Evolutionary conservation across 148 eudicot species (phyloP), one percentile per base, ranked within the genome.

Genomic region (Nepenthes gracilis): DNA sequence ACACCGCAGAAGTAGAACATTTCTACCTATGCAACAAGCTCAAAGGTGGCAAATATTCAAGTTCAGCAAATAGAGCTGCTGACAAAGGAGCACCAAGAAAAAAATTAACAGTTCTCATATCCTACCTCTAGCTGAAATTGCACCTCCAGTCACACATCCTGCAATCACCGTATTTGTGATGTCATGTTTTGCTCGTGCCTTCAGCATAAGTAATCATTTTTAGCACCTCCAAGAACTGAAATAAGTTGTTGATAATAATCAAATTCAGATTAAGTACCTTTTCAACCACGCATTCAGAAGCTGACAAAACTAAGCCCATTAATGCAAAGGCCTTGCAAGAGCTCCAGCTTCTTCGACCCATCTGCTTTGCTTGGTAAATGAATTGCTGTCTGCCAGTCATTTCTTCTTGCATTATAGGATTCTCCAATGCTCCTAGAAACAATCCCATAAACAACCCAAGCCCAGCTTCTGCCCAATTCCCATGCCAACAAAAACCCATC

Each of bases 131-230:
- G 94, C 96, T 7, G 98, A 85, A 33, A 92, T 54, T 62, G 83
- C 75, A 61, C 88, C 96, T 48, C 96, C 98, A n/a, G 98, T 92
- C 43, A 78, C 85, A 67, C 98, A 92, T 35, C 98, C 98, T 43
- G 96, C 98, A 64, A 85, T 70, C 47, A 79, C 85, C 57, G 96
- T 82, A 74, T 92, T 92, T 47, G 94, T 84, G 7, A 62, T 74
- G 68, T 92, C 98, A 57, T 92, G 98, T 70, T 88, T 92, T 55
- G 90, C 96, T 38, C 98, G 94, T 38, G 74, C 80, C 97, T 92
- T 70, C 59, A 77, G 50, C 58, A 15, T 38, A 9, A 33, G 36
- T 11, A 61, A 12, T 2, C 2, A 49, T 6, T 4, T 10, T 9
- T 11, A 36, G 40, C 52, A 65, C 11, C 47, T 53, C 5, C 12